Conservation (phyloP, 2,329 filamentous ascomycete genomes). For the Alternaria triticimaculans region DNA sequence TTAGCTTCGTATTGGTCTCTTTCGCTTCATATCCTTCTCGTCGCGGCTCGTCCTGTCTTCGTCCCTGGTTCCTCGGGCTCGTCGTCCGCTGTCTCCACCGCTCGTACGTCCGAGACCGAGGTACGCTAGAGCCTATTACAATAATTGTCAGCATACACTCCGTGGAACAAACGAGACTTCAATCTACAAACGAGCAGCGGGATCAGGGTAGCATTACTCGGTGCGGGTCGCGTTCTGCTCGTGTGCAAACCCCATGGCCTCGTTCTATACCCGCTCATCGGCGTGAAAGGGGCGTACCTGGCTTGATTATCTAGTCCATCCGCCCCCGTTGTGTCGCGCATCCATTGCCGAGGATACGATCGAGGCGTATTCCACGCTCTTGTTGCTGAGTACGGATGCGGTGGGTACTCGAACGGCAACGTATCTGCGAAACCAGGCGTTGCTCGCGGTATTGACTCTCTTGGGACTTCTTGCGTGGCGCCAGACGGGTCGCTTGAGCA, state of each 20-base stretch:
- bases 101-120: constrained; percentile 2
- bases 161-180: constrained; percentile 13
- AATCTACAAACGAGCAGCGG: constrained; percentile 12
- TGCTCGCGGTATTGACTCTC: constrained; percentile 21
- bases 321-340: background rate
- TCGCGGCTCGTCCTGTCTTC: background rate
- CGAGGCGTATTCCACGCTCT: constrained; percentile 15
- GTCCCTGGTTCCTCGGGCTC: background rate
- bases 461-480: constrained; percentile 28
- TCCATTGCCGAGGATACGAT: constrained; percentile 22
- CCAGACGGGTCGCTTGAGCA: constrained; percentile 15
- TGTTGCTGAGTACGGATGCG: constrained; percentile 10
- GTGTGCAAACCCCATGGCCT: constrained; percentile 16
- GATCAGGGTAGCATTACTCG: constrained; percentile 33
- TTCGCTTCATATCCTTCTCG: background rate
- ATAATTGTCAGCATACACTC: constrained; percentile 4
- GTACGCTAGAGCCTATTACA: constrained; percentile 8
- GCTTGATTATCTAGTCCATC: background rate
- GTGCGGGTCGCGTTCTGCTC: constrained; percentile 19
- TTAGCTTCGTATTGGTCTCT: background rate
- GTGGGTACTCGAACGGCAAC: constrained; percentile 14
- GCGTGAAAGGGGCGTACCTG: constrained; percentile 30
- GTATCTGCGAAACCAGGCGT: constrained; percentile 10
- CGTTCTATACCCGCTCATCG: constrained; percentile 2
- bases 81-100: background rate